Evolutionary conservation across 2,329 filamentous ascomycete species (phyloP).

Genomic region (Pseudogymnoascus sp.): DNA sequence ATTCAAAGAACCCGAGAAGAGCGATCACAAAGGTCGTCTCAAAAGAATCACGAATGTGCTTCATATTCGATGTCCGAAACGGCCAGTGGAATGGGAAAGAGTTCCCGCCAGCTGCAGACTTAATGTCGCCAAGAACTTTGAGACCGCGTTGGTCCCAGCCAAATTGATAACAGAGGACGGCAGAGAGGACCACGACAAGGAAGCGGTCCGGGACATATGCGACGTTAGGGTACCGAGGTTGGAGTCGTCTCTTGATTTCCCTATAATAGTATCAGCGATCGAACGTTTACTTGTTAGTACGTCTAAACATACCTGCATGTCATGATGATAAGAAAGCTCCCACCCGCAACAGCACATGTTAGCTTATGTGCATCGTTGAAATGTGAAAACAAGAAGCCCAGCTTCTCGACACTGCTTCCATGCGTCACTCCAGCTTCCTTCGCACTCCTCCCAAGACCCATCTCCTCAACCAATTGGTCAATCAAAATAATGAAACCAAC

Average conservation of each 20-base stretch:
- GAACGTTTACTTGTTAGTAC: constrained; percentile 10
- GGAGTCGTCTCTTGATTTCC: constrained; percentile 70
- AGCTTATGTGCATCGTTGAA: constrained; percentile 58
- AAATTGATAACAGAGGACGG: constrained; percentile 66
- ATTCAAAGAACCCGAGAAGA: constrained; percentile 96
- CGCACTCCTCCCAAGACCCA: constrained; percentile 64
- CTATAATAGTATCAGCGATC: constrained; percentile 35
- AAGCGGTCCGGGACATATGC: constrained; percentile 92
- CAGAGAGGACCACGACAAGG: constrained; percentile 75
- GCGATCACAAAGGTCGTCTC: constrained; percentile 89
- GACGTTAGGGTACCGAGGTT: constrained; percentile 68
- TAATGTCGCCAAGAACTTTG: constrained; percentile 72
- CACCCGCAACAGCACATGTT: constrained; percentile 66
- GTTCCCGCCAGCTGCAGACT: constrained; percentile 57
- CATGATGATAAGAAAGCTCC: constrained; percentile 84
- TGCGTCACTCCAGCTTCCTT: constrained; percentile 58
- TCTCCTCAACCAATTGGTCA: constrained; percentile 85
- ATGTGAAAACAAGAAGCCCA: constrained; percentile 68
- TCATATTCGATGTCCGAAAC: constrained; percentile 66
- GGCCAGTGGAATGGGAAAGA: constrained; percentile 79
- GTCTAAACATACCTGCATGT: constrained; percentile 56
- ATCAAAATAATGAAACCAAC: constrained; percentile 95
- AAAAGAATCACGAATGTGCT: constrained; percentile 77
- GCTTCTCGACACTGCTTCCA: constrained; percentile 78
- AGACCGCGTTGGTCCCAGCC: constrained; percentile 74